Evolutionary conservation across 2,329 filamentous ascomycete species (phyloP), one percentile per base, ranked within the genome.

Genomic region (Pyrenophora graminea): DNA sequence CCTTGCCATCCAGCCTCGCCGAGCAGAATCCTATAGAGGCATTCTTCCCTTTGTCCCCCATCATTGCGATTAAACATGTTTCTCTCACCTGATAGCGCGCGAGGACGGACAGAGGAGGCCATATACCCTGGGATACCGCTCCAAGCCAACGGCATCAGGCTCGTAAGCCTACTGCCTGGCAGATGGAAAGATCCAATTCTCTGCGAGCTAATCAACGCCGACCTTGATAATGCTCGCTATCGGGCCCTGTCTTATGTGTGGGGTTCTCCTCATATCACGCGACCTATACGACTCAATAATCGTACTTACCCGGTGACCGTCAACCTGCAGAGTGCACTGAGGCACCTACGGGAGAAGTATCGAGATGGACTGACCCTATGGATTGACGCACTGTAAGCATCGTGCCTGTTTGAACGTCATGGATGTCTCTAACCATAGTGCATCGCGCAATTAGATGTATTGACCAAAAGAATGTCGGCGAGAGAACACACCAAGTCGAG

Each of bases 401-500:
- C 8, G 5, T 18, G 39, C 7, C 3, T 17, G n/a, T 9, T 17
- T 7, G 13, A 9, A 17, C 10, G n/a, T 25, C 34, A 13, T 7
- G 2, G 15, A 13, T 39, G 10, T 39, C 19, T 12, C 37, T 27
- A 25, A 25, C 8, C 23, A 25, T 7, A 6, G 6, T 25, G 23
- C 23, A 6, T n/a, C 37, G 0, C 19, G 4, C 12, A 23, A 1
- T 2, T 2, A 41, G 39, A 30, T 63, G 59, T 23, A 64, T 64
- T 37, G 56, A 64, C 13, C 60, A 66, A 34, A 25, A 46, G 0
- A 45, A 64, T 38, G 8, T 41, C 2, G 9, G 38, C 0, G 58
- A 64, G 33, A 42, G 58, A 19, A 59, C 45, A 9, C 30, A 45
- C n/a, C 63, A 66, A 42, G 58, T 63, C 1, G 12, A 44, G 10